phyloP scores from a whole-genome alignment of 768 basidiomycete genomes.

The Cyclocybe cylindracea region DNA sequence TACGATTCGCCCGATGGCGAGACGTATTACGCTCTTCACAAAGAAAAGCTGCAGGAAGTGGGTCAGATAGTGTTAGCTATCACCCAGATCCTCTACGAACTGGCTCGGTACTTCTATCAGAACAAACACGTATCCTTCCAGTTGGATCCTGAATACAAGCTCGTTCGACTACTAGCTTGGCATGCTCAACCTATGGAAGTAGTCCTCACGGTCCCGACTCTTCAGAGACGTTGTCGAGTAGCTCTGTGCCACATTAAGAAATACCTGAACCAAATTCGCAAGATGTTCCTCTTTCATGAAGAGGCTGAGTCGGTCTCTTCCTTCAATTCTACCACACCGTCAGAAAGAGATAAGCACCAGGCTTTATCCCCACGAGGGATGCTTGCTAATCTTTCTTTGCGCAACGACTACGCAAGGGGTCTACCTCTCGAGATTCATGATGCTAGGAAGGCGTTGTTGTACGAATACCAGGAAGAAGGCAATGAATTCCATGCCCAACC shows the following conservation, averaged over 20 bases:
- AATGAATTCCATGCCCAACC: background rate
- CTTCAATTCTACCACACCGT: constrained; percentile 4
- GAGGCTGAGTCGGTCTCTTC: constrained; percentile 9
- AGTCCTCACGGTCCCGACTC: background rate
- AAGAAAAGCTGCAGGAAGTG: background rate
- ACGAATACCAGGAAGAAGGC: background rate
- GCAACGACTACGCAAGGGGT: background rate
- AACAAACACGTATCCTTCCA: background rate
- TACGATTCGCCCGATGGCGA: background rate
- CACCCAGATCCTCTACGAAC: constrained; percentile 1
- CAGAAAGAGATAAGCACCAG: background rate
- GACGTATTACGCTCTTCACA: background rate
- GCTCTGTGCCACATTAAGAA: background rate
- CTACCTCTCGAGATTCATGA: background rate
- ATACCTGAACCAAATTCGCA: background rate
- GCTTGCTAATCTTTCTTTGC: background rate
- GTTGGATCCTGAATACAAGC: constrained; percentile 3
- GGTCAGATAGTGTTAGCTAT: constrained; percentile 4
- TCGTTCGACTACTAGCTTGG: constrained; percentile 2
- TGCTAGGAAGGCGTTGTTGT: background rate
- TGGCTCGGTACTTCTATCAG: constrained; percentile 2
- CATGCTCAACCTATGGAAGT: background rate
- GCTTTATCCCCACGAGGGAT: background rate
- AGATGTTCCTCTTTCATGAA: background rate
- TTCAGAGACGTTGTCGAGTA: constrained; percentile 1